Base-by-base conservation (phyloP, 176 grass and related monocot genomes). In the Triticum monococcum region DNA sequence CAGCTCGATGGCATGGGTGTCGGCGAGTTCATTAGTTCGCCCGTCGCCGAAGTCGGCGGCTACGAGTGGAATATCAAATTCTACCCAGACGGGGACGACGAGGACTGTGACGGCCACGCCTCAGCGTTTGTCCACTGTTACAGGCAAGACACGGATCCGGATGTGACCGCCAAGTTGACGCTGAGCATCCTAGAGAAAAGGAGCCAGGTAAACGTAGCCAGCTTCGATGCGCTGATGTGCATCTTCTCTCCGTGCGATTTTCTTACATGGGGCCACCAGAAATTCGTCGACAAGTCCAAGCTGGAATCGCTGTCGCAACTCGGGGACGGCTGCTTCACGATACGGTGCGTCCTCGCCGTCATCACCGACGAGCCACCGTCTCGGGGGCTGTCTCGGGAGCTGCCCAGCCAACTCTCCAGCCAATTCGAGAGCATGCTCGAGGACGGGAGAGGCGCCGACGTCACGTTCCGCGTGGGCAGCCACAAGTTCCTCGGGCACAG, bases 51-150 rank as follows among this genome's bases (percentile, higher is more conserved):
- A 67, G 26, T 67, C 28, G 26, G 5, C 28, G 64, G 64, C 28
- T 32, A 67, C 13, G 1, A 18, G 12, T 91, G 80, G 89, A 33
- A 60, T 35, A 24, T 91, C 33, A 18, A 7, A 3, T 67, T 67
- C 64, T 67, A 67, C 28, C 64, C 28, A 6, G 28, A 67, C 28
- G 64, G 64, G 28, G 0, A 1, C 2, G 14, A 7, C 13, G 2
- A 3, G 13, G 13, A 32, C 5, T 32, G 28, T 32, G 63, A 6
- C n/a, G 63, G 25, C 63, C 1, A 64, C 24, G 23, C 24, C 24
- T 64, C 62, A 2, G 10, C 11, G 23, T 13, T 64, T 25, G 0
- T 64, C 4, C 2, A 0, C 12, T 65, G 2, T 65, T 13, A 13
- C 63, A 65, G 63, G 5, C 11, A 46, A 13, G 63, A 5, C 25